Conservation (phyloP, 345 rosid genomes). For the Lumnitzera littorea region DNA sequence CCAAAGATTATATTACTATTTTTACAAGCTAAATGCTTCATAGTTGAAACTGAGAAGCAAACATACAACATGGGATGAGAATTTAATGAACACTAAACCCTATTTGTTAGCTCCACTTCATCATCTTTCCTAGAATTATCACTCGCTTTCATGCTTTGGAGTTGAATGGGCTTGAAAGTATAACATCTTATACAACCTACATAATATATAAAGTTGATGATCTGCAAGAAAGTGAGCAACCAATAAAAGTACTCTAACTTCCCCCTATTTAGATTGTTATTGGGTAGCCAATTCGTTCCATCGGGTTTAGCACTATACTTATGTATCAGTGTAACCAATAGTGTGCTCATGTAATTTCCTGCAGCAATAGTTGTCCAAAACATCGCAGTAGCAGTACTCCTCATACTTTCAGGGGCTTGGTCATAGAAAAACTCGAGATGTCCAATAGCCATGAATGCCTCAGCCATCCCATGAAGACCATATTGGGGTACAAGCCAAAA, state of each 20-base stretch:
- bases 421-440: conserved; percentile 89
- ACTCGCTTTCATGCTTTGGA: conserved; percentile 20
- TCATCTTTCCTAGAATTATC: conserved; percentile 18
- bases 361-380: conserved; percentile 67
- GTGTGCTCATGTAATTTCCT: conserved; percentile 69
- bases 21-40: no score
- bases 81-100: conserved; percentile 11
- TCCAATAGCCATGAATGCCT: conserved; percentile 85
- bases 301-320: conserved; percentile 51
- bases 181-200: conserved; percentile 55
- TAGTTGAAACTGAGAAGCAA: no score
- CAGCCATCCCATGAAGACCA: conserved; percentile 73
- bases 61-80: no score
- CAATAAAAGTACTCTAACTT: conserved; percentile 81
- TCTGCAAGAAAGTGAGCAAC: conserved; percentile 61
- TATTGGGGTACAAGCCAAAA: conserved; percentile 81
- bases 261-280: conserved; percentile 61
- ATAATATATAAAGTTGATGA: conserved; percentile 53
- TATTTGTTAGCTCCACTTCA: conserved; percentile 27
- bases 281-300: conserved; percentile 80
- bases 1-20: no score
- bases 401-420: conserved; percentile 91
- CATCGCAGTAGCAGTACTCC: conserved; percentile 64
- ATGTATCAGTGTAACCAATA: conserved; percentile 66
- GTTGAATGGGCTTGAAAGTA: conserved; percentile 62